These are phyloP conservation scores for Lasiodiplodia sp. DNA, from an alignment of 2,329 filamentous ascomycete species.

Conservation along the genomic window DNA sequence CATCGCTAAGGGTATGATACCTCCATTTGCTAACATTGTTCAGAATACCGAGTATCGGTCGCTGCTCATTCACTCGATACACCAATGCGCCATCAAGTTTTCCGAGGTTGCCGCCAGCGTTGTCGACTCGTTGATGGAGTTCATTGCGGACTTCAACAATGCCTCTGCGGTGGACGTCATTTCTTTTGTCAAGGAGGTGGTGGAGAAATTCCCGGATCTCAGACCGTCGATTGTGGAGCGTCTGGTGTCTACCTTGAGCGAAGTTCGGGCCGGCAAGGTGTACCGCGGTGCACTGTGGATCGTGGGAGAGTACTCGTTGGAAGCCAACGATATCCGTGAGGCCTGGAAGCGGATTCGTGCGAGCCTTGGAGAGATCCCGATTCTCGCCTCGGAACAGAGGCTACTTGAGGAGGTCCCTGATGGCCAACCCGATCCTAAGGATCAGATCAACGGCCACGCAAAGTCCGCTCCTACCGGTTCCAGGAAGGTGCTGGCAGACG, in stretches of 20 bases:
- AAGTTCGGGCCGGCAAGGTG: conserved; percentile 95
- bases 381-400: conserved; percentile 91
- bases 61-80: conserved; percentile 94
- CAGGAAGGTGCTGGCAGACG: conserved; percentile 90
- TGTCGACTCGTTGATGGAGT: conserved; percentile 97
- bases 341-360: conserved; percentile 96
- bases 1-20: too few relatives aligned
- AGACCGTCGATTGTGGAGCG: conserved; percentile 86
- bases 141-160: conserved; percentile 98
- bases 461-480: conserved; percentile 83
- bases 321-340: conserved; percentile 92
- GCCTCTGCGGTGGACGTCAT: conserved; percentile 97
- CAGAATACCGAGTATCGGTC: conserved; percentile 91
- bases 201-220: conserved; percentile 94
- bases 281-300: conserved; percentile 98
- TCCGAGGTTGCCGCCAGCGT: conserved; percentile 97
- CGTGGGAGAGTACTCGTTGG: conserved; percentile 93
- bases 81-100: conserved; percentile 98
- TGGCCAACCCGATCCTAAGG: conserved; percentile 66
- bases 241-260: conserved; percentile 86
- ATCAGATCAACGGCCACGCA: conserved; percentile 80
- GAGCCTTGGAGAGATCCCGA: conserved; percentile 95
- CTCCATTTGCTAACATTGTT: not conserved
- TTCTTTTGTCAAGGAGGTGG: conserved; percentile 97
- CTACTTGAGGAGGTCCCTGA: conserved; percentile 84